Evolutionary conservation across 2,329 filamentous ascomycete genomes (phyloP), one percentile per base, ranked within the genome.

Genomic region (Penicillium psychrosexuale): DNA sequence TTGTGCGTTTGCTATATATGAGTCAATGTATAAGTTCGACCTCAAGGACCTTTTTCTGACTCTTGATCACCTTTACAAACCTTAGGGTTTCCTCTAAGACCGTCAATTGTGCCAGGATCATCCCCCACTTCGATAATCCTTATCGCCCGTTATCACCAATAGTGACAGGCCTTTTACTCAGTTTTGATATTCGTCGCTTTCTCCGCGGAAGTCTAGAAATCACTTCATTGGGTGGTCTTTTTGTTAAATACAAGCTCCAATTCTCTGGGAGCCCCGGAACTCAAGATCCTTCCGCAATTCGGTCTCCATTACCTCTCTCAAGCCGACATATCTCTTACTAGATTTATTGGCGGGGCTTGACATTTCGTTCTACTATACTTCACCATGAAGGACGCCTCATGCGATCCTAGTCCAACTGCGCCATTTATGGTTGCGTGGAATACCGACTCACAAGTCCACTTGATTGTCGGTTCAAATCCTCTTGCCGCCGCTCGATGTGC

Each of bases 401-500:
- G 60, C 42, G 61, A 59, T 47, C 58, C 59, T 24, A 58, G 55
- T 38, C 53, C 51, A 24, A 55, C 61, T 24, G 59, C 61, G 34
- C 71, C 72, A 11, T 63, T 78, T 27, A 65, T 79, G 62, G 68
- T 72, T 27, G 74, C 77, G 22, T 63, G 75, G 55, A 69, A 75
- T 59, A 71, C 69, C 17, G 66, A 70, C 36, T 71, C 67, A 2
- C 76, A 78, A 50, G 62, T 92, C 38, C 94, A 99, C 72, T 80
- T 99, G 55, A 84, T 99, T 66, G 75, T 97, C 60, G 94, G 94
- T 56, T 86, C 88, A 33, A 94, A 92, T 67, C 86, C 93, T 13
- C 82, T 99, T 38, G 93, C 94, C n/a, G 88, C 88, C 49, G 84
- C 91, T 31, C 84, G 94, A 64, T 95, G 90, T 75, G 77, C 82